phyloP scores from a whole-genome alignment of 192 early-diverging fungal genomes.

The Entomortierella chlamydospora region DNA sequence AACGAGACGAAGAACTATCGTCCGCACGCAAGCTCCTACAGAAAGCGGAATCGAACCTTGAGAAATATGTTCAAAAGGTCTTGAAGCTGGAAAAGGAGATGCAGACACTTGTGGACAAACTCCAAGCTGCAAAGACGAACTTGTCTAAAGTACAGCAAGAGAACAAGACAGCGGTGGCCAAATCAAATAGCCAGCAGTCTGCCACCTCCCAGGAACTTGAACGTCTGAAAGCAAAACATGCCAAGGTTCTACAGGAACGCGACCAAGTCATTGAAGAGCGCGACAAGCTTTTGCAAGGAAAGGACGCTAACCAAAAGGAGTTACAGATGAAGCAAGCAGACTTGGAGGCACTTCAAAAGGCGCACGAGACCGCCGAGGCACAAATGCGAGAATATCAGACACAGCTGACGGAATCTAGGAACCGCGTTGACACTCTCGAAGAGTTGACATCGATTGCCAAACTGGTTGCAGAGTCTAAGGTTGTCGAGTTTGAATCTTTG shows the following conservation, averaged over 20 bases:
- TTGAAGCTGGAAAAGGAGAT: constrained; percentile 24
- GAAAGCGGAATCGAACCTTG: constrained; percentile 2
- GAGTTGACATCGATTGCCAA: constrained; percentile 53
- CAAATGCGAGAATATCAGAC: constrained; percentile 36
- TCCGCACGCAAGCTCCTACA: constrained; percentile 1
- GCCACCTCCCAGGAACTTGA: constrained; percentile 13
- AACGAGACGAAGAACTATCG: constrained; percentile 35
- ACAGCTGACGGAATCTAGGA: constrained; percentile 25
- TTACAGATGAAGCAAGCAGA: constrained; percentile 32
- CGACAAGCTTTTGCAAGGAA: constrained; percentile 6
- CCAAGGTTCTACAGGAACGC: constrained; percentile 27
- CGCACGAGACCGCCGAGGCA: constrained; percentile 18
- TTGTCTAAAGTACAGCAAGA: constrained; percentile 28
- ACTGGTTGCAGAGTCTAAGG: constrained; percentile 36
- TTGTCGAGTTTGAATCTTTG: constrained; percentile 23
- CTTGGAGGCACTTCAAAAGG: constrained; percentile 21
- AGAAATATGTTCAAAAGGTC: constrained; percentile 5
- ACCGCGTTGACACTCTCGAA: constrained; percentile 33
- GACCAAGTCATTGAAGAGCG: constrained; percentile 20
- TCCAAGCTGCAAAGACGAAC: neutral
- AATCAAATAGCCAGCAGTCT: constrained; percentile 5
- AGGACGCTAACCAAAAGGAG: constrained; percentile 16
- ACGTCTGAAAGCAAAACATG: constrained; percentile 19
- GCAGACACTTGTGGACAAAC: neutral
- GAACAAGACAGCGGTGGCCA: constrained; percentile 1